A percentile compares a stretch with the other conserved stretches of the same genome.
Conservation (phyloP, 2,329 filamentous ascomycete genomes). For the Beauveria asiatica region DNA sequence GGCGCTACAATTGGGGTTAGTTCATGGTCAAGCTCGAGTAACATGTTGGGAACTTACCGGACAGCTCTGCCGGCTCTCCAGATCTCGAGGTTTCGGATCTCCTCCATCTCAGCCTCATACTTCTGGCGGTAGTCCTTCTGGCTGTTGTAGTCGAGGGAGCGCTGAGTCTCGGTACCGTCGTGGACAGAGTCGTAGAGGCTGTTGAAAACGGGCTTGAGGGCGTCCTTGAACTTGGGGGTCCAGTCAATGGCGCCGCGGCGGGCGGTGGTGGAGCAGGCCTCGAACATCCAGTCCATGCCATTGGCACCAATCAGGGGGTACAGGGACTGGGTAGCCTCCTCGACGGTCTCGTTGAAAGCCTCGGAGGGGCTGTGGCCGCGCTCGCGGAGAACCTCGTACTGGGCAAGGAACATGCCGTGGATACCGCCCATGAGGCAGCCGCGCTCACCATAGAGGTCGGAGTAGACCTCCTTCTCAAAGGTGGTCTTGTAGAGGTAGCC, state of each 20-base stretch:
- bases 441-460: slow-evolving; percentile 98
- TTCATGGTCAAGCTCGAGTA: not conserved
- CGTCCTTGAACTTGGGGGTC: slow-evolving; percentile 94
- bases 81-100: slow-evolving; percentile 97
- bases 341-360: slow-evolving; percentile 99
- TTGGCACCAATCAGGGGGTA: slow-evolving; percentile 96
- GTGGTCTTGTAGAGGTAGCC: slow-evolving; percentile 99
- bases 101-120: slow-evolving; percentile 97
- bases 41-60: slow-evolving; percentile 44
- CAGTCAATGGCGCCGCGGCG: slow-evolving; percentile 98
- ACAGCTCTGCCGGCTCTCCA: slow-evolving; percentile 98
- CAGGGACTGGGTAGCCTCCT: slow-evolving; percentile 96
- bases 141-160: slow-evolving; percentile 94
- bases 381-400: slow-evolving; percentile 99
- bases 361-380: slow-evolving; percentile 94
- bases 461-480: slow-evolving; percentile 99
- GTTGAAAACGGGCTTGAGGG: slow-evolving; percentile 98
- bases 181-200: slow-evolving; percentile 89
- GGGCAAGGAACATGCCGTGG: slow-evolving; percentile 99
- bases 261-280: slow-evolving; percentile 97
- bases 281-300: slow-evolving; percentile 99
- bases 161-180: slow-evolving; percentile 88
- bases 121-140: slow-evolving; percentile 93
- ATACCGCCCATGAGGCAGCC: slow-evolving; percentile 99
- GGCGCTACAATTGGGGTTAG: slow-evolving; percentile 37